These are phyloP conservation scores for Plasmodium yoelii DNA, from an alignment of 169 alveolate species.

Conservation along the genomic window DNA sequence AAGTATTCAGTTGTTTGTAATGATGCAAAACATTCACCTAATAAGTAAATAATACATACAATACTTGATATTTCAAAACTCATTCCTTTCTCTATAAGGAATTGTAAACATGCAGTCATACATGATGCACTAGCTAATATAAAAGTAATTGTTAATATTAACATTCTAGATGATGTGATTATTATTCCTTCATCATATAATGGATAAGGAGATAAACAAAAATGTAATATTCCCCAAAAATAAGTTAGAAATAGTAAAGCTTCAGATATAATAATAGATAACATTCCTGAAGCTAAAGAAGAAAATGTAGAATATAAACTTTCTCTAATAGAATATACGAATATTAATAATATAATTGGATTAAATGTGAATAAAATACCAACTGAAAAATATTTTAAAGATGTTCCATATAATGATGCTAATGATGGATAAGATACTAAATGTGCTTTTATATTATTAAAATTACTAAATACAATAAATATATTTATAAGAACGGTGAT, in stretches of 20 bases:
- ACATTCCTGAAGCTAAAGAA: constrained; percentile 13
- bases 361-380: constrained; percentile 29
- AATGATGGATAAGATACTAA: constrained; percentile 35
- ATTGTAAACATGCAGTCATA: constrained; percentile 50
- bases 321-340: constrained; percentile 31
- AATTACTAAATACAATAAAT: constrained; percentile 29
- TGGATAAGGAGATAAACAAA: constrained; percentile 12
- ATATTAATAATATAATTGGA: constrained; percentile 19
- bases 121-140: constrained; percentile 39
- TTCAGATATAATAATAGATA: constrained; percentile 3
- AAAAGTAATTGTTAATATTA: constrained; percentile 7
- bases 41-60: constrained; percentile 8
- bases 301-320: constrained; percentile 34
- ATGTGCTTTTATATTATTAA: constrained; percentile 40
- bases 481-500: constrained; percentile 36
- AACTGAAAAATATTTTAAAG: constrained; percentile 34
- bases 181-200: constrained; percentile 3
- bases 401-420: constrained; percentile 36
- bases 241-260: constrained; percentile 12
- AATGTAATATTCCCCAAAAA: constrained; percentile 20
- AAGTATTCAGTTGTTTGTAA: constrained; percentile 32
- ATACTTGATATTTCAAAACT: constrained; percentile 41
- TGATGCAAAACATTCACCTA: constrained; percentile 42
- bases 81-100: constrained; percentile 21
- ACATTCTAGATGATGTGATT: constrained; percentile 10